Evolutionary conservation across 2,329 filamentous ascomycete species (phyloP), one percentile per base, ranked within the genome.

Genomic region (Fonsecaea nubica): DNA sequence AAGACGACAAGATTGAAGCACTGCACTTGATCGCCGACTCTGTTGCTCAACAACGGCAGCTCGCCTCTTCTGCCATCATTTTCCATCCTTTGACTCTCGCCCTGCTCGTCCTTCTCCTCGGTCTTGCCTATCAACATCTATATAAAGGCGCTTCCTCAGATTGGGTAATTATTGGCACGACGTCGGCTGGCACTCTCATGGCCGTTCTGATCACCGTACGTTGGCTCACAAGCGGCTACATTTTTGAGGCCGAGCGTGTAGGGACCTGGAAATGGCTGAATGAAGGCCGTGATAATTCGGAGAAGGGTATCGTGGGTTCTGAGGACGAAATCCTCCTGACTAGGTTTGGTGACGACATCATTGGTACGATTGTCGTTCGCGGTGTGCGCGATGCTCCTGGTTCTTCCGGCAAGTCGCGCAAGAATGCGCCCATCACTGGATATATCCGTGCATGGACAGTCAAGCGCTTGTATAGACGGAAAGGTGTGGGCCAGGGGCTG

Each of bases 391-490:
- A 66, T 35, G 36, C 61, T 21, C 32, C 63, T 8, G 18, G 52
- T 21, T 56, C 58, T 13, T 54, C 55, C 33, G 59, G 62, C 25
- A 71, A 68, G 54, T 55, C 62, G n/a, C 67, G 68, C 64, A 64
- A 60, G 21, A 66, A 69, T 15, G 48, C 60, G 12, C 67, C 65
- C 18, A 38, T 64, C 21, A 69, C 63, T 2, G 69, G 58, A 6
- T 30, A 63, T 33, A 89, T 97, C 64, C 86, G 91, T 33, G 92
- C 91, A 1, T 97, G 93, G 92, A 94, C 92, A 1, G 91, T 92
- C 1, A 84, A 84, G 75, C 79, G 88, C 58, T 83, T 84, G 71
- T 92, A 92, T 76, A 85, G 93, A 32, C 83, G 86, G 36, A 86
- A 87, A 69, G 92, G 92, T 0, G 82, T 96, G 30, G 93, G 92